A percentile compares a stretch with the other conserved stretches of the same genome.
Evolutionary conservation across 306 rosid species (phyloP).

Genomic region (Castanea crenata): DNA sequence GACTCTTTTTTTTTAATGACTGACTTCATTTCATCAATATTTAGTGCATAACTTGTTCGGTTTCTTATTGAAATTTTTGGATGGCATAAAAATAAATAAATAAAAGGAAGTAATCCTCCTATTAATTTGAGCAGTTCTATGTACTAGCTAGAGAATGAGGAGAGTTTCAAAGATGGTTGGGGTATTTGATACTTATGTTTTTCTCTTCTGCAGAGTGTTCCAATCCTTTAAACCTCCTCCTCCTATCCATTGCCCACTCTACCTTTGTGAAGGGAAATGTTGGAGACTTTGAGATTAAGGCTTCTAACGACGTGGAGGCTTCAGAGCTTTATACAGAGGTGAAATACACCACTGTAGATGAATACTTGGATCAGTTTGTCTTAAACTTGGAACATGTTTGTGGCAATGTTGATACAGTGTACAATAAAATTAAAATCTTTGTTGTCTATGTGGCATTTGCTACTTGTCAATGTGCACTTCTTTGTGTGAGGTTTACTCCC

Average conservation of each 20-base stretch:
- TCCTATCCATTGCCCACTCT: slow-evolving; percentile 25
- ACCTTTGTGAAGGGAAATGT: slow-evolving; percentile 31
- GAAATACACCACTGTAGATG: slow-evolving; percentile 30
- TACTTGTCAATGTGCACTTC: background rate
- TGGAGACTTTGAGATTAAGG: slow-evolving; percentile 25
- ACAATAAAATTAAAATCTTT: background rate
- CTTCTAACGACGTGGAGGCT: slow-evolving; percentile 39
- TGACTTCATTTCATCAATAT: too few species aligned
- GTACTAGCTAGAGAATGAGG: too few species aligned
- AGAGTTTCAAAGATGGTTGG: background rate
- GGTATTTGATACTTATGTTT: background rate
- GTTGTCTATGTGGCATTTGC: background rate
- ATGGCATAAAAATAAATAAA: too few species aligned
- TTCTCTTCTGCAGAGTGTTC: slow-evolving; percentile 28
- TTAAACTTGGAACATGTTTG: background rate
- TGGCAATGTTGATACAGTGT: background rate
- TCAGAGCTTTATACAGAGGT: slow-evolving; percentile 45
- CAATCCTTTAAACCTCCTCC: slow-evolving; percentile 24
- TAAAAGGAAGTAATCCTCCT: background rate
- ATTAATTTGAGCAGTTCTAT: background rate
- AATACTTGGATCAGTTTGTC: slow-evolving; percentile 34
- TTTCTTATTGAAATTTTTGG: too few species aligned
- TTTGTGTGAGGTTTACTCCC: too few species aligned
- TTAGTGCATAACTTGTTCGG: too few species aligned
- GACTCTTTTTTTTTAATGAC: too few species aligned